A percentile compares a stretch with the other conserved stretches of the same genome.
phyloP scores from a whole-genome alignment of 176 grass and related monocot species.

The Eleusine coracana region DNA sequence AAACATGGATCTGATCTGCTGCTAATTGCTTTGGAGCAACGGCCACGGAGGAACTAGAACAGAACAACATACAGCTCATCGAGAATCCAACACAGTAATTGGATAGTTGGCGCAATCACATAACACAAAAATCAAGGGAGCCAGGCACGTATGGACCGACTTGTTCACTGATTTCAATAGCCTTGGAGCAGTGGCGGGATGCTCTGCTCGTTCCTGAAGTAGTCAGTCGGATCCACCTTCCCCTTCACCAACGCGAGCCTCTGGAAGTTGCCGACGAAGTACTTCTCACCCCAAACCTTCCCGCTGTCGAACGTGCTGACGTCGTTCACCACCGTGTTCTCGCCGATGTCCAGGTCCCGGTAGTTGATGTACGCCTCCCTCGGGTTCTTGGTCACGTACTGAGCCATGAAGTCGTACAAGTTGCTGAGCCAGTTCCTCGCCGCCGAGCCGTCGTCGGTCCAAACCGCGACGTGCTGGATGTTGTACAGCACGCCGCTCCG shows the following conservation, averaged over 20 bases:
- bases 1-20: too few relatives aligned
- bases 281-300: slow-evolving; percentile 42
- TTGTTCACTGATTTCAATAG: neutral
- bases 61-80: too few relatives aligned
- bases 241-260: slow-evolving; percentile 49
- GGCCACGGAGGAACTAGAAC: too few relatives aligned
- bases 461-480: slow-evolving; percentile 52
- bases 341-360: slow-evolving; percentile 56
- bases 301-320: slow-evolving; percentile 27
- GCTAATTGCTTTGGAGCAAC: too few relatives aligned
- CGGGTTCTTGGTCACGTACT: slow-evolving; percentile 35
- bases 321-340: slow-evolving; percentile 35
- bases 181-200: slow-evolving; percentile 37
- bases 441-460: neutral
- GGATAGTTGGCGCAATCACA: too few relatives aligned
- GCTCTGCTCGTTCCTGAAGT: slow-evolving; percentile 57
- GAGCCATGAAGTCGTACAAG: slow-evolving; percentile 39
- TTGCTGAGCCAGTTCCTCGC: slow-evolving; percentile 25
- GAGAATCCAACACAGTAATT: too few relatives aligned
- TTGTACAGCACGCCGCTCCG: slow-evolving; percentile 48
- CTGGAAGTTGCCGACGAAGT: slow-evolving; percentile 43
- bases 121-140: too few relatives aligned
- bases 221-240: slow-evolving; percentile 38
- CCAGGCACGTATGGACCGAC: too few relatives aligned
- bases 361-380: slow-evolving; percentile 62